A percentile compares a stretch with the other conserved stretches of the same genome.
These are phyloP conservation scores for Xylaria scruposa DNA, from an alignment of 495 filamentous ascomycete genomes.

Conservation along the genomic window DNA sequence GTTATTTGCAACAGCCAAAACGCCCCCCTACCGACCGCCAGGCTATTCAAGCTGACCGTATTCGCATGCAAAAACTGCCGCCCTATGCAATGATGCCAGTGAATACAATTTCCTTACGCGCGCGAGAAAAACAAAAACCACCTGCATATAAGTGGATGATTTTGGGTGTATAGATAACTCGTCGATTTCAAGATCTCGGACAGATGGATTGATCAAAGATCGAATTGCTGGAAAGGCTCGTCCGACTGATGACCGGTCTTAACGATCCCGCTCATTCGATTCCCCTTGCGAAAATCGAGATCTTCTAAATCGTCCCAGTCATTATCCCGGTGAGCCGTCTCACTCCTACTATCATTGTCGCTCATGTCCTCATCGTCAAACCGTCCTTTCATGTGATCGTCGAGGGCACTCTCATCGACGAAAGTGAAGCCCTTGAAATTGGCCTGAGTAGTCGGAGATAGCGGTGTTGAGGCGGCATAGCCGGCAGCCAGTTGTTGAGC, in stretches of 20 bases:
- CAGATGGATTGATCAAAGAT: conserved; percentile 46
- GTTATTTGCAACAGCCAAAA: conserved; percentile 45
- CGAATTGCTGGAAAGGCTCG: conserved; percentile 77
- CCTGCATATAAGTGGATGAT: conserved; percentile 27
- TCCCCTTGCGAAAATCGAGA: conserved; percentile 50
- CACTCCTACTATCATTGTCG: conserved; percentile 53
- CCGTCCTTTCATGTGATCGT: conserved; percentile 78
- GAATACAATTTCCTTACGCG: conserved; percentile 31
- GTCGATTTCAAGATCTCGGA: neutral
- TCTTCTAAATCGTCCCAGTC: conserved; percentile 55
- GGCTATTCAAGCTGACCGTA: conserved; percentile 37
- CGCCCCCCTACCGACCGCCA: conserved; percentile 36
- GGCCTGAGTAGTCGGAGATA: conserved; percentile 93
- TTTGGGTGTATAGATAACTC: neutral
- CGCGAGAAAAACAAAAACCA: conserved; percentile 32
- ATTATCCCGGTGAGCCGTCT: conserved; percentile 51
- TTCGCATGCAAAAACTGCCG: conserved; percentile 43
- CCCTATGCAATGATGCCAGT: conserved; percentile 44
- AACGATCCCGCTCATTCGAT: conserved; percentile 78
- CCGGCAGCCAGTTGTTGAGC: conserved; percentile 81
- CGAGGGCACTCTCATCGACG: conserved; percentile 94
- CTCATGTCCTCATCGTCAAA: conserved; percentile 75
- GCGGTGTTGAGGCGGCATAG: conserved; percentile 80
- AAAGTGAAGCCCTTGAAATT: conserved; percentile 99
- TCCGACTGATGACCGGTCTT: conserved; percentile 69